Base-by-base conservation (phyloP, 1,284 basidiomycete species). In the Pseudomicrostroma phylloplanum region DNA sequence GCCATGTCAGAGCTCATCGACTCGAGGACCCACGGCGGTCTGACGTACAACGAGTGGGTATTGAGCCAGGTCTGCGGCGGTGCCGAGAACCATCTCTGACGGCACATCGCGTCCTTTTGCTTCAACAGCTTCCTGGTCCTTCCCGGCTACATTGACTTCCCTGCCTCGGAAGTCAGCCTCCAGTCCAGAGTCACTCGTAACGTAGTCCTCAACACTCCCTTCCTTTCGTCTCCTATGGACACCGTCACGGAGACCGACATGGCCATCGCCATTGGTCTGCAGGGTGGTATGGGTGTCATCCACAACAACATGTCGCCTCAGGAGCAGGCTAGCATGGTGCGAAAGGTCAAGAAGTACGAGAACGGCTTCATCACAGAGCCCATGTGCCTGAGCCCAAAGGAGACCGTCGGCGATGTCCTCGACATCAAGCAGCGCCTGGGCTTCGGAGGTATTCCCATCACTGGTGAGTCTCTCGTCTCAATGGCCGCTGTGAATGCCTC, bases 351-450 rank as follows among this genome's bases (percentile, higher is more conserved):
- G 82, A 90, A 93, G 78, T 82, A 71, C 80, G 93, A 97, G 82
- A 98, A 98, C 80, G 96, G 96, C 9, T 97, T 98, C 83, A 99
- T 98, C 81, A 87, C 90, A 60, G 92, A 97, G 77, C 94, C 96
- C 41, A 64, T 79, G 54, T 46, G 85, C 92, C 71, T 92, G 89
- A 65, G 83, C 94, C 55, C 88, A 87, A 81, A 85, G 53, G 85
- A 90, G 73, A 83, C 83, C 43, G 92, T 96, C 55, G 89, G 89
- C 68, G 90, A 97, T 71, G 94, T 97, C 15, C 84, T 96, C 58
- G 89, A 92, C 66, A 89, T 97, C 82, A 98, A 98, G 82, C 87
- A 88, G 61, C 84, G 87, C 58, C 87, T 92, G 48, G 96, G 96
- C 1, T 99, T 96, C 81, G 92, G 91, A 73, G 96, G 94, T 71